A percentile compares a stretch with the other conserved stretches of the same genome.
Evolutionary conservation across 257 asterid species (phyloP).

Genomic region (Solanum lycopersicoides): DNA sequence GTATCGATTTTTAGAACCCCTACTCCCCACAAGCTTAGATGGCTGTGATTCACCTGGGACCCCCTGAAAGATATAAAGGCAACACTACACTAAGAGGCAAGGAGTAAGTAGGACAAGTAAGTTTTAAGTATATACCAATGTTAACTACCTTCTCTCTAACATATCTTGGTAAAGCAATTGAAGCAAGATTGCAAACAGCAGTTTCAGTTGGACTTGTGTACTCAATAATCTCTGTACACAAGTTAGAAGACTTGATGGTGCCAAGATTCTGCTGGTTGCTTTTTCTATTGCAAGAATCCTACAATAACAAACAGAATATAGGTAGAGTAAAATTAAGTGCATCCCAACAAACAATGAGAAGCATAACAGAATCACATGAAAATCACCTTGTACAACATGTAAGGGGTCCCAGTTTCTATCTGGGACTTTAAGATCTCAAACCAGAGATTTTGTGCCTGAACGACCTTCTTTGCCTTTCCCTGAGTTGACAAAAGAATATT

Average conservation of each 20-base stretch:
- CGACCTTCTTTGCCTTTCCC: conserved; percentile 38
- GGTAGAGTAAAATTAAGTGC: neutral
- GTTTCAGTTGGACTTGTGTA: conserved; percentile 87
- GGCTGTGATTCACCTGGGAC: conserved; percentile 74
- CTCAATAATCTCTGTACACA: conserved; percentile 91
- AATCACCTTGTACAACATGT: conserved; percentile 11
- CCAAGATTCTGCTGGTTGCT: conserved; percentile 98
- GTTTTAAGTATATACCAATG: neutral
- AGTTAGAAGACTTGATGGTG: conserved; percentile 83
- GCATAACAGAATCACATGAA: neutral
- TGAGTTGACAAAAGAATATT: neutral
- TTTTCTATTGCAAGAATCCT: conserved; percentile 94
- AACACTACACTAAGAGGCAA: neutral
- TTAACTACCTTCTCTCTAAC: conserved; percentile 74
- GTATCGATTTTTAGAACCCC: conserved; percentile 68
- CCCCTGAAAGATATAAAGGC: conserved; percentile 33
- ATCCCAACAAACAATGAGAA: neutral
- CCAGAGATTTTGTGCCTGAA: conserved; percentile 36
- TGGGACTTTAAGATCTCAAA: conserved; percentile 34
- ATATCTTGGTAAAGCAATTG: conserved; percentile 89
- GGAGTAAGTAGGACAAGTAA: neutral
- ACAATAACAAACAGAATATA: neutral
- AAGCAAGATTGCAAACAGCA: conserved; percentile 95
- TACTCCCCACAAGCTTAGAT: conserved; percentile 87
- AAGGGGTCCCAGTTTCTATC: conserved; percentile 34